A percentile compares a stretch with the other conserved stretches of the same genome.
phyloP scores from a whole-genome alignment of 1,284 basidiomycete species.

The Agroathelia rolfsii region DNA sequence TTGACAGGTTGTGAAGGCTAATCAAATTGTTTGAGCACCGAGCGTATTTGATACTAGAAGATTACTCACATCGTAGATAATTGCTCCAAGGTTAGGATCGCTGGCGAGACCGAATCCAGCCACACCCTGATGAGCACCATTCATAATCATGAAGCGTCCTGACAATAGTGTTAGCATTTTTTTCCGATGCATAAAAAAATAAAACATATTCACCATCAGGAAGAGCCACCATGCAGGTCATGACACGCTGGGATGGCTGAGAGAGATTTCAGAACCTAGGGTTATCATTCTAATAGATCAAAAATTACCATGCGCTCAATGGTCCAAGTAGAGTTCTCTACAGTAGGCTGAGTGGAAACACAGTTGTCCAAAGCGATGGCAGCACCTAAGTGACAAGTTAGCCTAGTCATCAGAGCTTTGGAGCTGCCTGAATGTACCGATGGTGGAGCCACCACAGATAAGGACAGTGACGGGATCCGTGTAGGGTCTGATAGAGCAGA shows the following conservation, averaged over 20 bases:
- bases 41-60: no score
- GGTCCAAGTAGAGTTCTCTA: slow-evolving; percentile 44
- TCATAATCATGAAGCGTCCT: slow-evolving; percentile 68
- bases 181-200: no score
- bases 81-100: slow-evolving; percentile 52
- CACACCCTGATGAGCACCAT: slow-evolving; percentile 53
- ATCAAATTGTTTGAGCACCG: no score
- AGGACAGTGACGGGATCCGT: slow-evolving; percentile 59
- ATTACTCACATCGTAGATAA: slow-evolving; percentile 69
- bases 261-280: slow-evolving; percentile 3
- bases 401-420: no score
- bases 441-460: slow-evolving; percentile 69
- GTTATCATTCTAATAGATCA: neutral
- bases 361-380: slow-evolving; percentile 61
- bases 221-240: slow-evolving; percentile 65
- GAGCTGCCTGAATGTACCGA: no score
- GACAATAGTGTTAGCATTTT: no score
- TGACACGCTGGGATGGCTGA: slow-evolving; percentile 65
- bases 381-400: no score
- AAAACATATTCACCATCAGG: no score
- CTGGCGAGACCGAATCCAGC: slow-evolving; percentile 65
- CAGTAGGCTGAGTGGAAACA: slow-evolving; percentile 55
- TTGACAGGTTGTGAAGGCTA: slow-evolving; percentile 46
- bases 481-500: no score
- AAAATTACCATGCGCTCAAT: slow-evolving; percentile 61